phyloP scores from a whole-genome alignment of 2,329 filamentous ascomycete genomes.

The Teratosphaeria zuluensis region DNA sequence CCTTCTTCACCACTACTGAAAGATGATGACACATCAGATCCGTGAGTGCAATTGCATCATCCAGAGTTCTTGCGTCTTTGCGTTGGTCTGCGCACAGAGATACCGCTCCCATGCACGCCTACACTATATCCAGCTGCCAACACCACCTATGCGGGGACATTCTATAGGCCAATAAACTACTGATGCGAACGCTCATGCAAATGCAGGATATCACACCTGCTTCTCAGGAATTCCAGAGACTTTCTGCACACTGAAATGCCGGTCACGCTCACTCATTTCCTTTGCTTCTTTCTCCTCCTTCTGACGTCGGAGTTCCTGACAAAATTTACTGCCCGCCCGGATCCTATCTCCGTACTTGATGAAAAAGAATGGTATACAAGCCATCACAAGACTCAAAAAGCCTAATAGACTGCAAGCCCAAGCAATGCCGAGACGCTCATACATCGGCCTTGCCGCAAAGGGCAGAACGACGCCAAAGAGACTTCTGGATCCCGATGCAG shows the following conservation, averaged over 20 bases:
- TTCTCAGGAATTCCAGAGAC: constrained; percentile 10
- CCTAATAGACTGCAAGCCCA: constrained; percentile 51
- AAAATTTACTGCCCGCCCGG: constrained; percentile 50
- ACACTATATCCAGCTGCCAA: too few species aligned
- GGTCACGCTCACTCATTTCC: neutral
- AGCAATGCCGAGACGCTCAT: constrained; percentile 56
- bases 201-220: constrained; percentile 8
- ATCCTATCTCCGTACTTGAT: constrained; percentile 46
- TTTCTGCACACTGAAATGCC: neutral
- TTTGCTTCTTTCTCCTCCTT: constrained; percentile 27
- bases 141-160: too few species aligned
- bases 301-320: constrained; percentile 46
- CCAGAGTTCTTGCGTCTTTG: neutral
- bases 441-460: constrained; percentile 48
- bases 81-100: neutral
- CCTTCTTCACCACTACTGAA: neutral
- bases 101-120: too few species aligned
- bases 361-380: constrained; percentile 50
- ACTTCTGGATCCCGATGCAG: constrained; percentile 71
- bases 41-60: neutral
- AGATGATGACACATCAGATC: neutral
- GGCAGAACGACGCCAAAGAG: constrained; percentile 58
- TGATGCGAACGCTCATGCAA: neutral
- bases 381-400: constrained; percentile 40
- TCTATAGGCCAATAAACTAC: neutral